A percentile compares a stretch with the other conserved stretches of the same genome.
Conservation (phyloP, 2,329 filamentous ascomycete species). For the Pseudogymnoascus sp. region DNA sequence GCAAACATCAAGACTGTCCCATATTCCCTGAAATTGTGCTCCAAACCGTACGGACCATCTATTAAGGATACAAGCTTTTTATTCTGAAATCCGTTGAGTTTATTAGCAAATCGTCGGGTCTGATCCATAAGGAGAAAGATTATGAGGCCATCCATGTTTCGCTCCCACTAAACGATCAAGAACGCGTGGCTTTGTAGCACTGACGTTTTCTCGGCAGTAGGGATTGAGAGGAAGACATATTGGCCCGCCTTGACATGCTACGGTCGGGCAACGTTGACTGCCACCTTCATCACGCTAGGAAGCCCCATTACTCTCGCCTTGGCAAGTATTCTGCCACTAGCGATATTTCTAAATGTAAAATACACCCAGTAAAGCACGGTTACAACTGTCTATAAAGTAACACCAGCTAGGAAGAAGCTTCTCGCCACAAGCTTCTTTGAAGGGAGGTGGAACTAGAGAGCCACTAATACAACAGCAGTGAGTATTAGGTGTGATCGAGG, state of each 20-base stretch:
- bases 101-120: constrained; percentile 12
- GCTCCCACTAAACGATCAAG: constrained; percentile 16
- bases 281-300: constrained; percentile 10
- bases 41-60: constrained; percentile 12
- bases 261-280: constrained; percentile 12
- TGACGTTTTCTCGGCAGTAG: constrained; percentile 9
- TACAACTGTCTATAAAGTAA: constrained; percentile 11
- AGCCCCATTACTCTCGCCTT: constrained; percentile 10
- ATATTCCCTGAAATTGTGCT: constrained; percentile 13
- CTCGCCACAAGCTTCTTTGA: constrained; percentile 12
- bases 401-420: constrained; percentile 11
- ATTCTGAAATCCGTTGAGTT: constrained; percentile 7
- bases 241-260: constrained; percentile 14
- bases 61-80: constrained; percentile 11
- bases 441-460: constrained; percentile 10
- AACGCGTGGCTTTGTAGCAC: constrained; percentile 13
- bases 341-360: constrained; percentile 15
- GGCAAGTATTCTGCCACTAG: constrained; percentile 10
- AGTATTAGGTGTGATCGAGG: constrained; percentile 13
- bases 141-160: constrained; percentile 11
- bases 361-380: constrained; percentile 12
- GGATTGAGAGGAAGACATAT: constrained; percentile 14
- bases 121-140: constrained; percentile 15
- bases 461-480: constrained; percentile 8
- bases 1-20: constrained; percentile 15